phyloP scores from a whole-genome alignment of 352 stramenopile species.

The Elongisporangium senticosum region DNA sequence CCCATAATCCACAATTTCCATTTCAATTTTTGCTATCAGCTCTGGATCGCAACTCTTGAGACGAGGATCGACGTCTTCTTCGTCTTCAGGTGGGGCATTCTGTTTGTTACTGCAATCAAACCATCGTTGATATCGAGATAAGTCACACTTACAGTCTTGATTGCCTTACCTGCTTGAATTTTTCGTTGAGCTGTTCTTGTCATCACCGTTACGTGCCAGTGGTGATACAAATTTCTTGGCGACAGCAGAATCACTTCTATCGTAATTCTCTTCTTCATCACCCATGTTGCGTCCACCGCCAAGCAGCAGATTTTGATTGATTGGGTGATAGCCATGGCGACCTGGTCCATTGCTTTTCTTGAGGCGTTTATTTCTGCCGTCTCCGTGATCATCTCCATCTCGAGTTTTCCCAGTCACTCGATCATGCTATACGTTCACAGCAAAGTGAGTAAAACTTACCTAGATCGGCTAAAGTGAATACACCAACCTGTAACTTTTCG shows the following conservation, averaged over 20 bases:
- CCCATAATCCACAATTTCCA: constrained; percentile 95
- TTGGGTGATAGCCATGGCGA: constrained; percentile 56
- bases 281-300: constrained; percentile 23
- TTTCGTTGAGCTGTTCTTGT: constrained; percentile 12
- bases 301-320: constrained; percentile 69
- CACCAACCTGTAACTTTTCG: constrained; percentile 51
- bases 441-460: not conserved
- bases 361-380: constrained; percentile 11
- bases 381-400: constrained; percentile 32
- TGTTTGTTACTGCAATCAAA: constrained; percentile 15
- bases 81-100: constrained; percentile 15
- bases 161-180: constrained; percentile 6
- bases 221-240: constrained; percentile 77
- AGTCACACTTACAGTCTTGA: constrained; percentile 5
- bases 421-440: constrained; percentile 22
- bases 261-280: constrained; percentile 18
- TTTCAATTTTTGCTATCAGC: constrained; percentile 95
- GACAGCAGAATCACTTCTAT: constrained; percentile 22
- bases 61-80: constrained; percentile 91
- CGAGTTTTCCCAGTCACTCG: constrained; percentile 29
- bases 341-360: constrained; percentile 20
- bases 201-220: constrained; percentile 21
- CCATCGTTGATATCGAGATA: not conserved
- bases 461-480: not conserved
- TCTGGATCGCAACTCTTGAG: constrained; percentile 93